Evolutionary conservation across 148 eudicot genomes (phyloP), one percentile per base, ranked within the genome.

Genomic region (Dysphania ambrosioides): DNA sequence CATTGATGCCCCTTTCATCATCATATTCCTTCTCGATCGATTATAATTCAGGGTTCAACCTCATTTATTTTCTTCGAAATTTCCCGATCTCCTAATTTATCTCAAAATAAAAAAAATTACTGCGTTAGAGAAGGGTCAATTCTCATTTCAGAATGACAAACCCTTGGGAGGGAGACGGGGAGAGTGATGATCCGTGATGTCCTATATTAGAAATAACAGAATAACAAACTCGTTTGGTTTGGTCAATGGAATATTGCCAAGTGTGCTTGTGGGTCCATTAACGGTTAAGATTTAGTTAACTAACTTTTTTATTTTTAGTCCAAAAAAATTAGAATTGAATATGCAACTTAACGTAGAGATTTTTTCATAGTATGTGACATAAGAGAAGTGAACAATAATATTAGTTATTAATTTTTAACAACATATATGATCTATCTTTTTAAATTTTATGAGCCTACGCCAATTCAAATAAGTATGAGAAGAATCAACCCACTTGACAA

Each of bases 1-100:
- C 53, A 13, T 47, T 47, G 62, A 29, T 67, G 70, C 66, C 44
- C 83, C 83, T 30, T 75, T 57, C 66, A 80, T 79, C 83, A 76
- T 51, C 12, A 38, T 27, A 61, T 27, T 62, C 18, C 2, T 63
- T 18, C 5, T 29, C n/a, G n/a, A n/a, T n/a, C n/a, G 12, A 59
- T 26, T 15, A 59, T 72, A 51, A 38, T 31, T 32, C 8, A 9
- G 34, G 42, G 32, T 35, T 34, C 35, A 71, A 53, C 23, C 18
- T 21, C 0, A 19, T 21, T 23, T n/a, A 0, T 19, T 56, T 4
- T 53, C 1, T 24, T 38, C 13, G 21, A 53, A 53, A 53, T 5
- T 1, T n/a, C n/a, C n/a, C n/a, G n/a, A n/a, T 31, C 23, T 16
- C 51, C 13, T 68, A 47, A 51, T 70, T 21, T 21, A 70, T 30